Base-by-base conservation (phyloP, 345 rosid genomes). In the Brassica juncea region DNA sequence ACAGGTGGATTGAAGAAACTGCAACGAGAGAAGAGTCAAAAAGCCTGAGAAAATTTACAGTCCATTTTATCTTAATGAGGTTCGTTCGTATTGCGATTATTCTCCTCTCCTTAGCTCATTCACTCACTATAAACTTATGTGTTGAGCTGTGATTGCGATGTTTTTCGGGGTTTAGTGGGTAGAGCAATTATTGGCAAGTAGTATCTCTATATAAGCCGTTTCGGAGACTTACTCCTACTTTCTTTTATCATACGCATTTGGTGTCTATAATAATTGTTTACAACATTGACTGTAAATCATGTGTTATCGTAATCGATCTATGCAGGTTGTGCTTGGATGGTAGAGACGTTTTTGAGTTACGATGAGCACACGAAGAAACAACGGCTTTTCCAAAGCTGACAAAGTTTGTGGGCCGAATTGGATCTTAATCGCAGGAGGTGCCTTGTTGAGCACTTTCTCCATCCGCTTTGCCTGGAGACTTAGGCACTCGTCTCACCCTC, bases 401-500 rank as follows among this genome's bases (percentile, higher is more conserved):
- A 70, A 44, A 34, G 27, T 79, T 70, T 88, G 78, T 80, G 89
- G 55, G 19, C 93, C 97, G 5, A 91, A 89, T 74, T 95, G 99
- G 99, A 82, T 95, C 57, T 90, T 95, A n/a, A 89, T 95, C 69
- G 99, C 96, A 1, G 99, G 98, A 1, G 96, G 97, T 67, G 97
- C 99, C 75, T 90, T 95, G 82, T 78, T 95, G 72, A 93, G 98
- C 86, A 95, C 99, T 11, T 76, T 95, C 82, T 89, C 99, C 15
- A 79, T 95, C 83, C 99, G 89, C 67, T 87, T 95, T 72, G 99
- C 98, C 68, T 93, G 75, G 89, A 93, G 88, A 88, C 87, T 95
- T 52, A 95, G 87, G 84, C 99, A 87, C 87, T 81, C 89, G 86
- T 81, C 89, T 10, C 78, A 80, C 86, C 89, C 87, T 78, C 88